Conservation (phyloP, 2,329 filamentous ascomycete species). For the Nemania sp. region DNA sequence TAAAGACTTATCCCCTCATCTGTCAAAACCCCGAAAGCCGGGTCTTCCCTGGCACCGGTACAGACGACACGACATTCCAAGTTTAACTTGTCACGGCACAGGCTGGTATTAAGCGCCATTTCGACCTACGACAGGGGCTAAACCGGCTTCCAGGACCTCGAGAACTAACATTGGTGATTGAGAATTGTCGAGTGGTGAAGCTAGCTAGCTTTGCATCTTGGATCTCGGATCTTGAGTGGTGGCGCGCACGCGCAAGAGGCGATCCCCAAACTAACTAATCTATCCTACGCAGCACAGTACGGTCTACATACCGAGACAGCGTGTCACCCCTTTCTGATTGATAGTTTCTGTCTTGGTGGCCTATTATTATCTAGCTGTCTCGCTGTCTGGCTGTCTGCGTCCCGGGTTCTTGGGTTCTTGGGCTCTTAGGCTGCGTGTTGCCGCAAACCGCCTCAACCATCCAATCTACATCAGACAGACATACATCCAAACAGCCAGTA, state of each 20-base stretch:
- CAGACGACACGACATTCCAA: constrained; percentile 31
- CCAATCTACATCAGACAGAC: too few species aligned
- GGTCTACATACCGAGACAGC: constrained; percentile 16
- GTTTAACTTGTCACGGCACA: constrained; percentile 15
- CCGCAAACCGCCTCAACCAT: background rate
- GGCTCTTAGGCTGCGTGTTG: background rate
- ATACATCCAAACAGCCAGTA: background rate
- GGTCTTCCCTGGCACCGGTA: constrained; percentile 39
- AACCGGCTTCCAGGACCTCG: constrained; percentile 12
- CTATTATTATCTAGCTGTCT: background rate
- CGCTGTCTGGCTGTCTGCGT: background rate
- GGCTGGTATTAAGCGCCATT: constrained; percentile 1
- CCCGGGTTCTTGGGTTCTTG: background rate
- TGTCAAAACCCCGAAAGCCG: constrained; percentile 38
- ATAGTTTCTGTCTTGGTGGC: background rate
- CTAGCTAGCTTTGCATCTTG: constrained; percentile 16
- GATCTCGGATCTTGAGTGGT: too few species aligned
- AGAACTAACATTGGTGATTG: constrained; percentile 7
- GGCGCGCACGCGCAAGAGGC: constrained; percentile 25
- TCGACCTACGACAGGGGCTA: constrained; percentile 17
- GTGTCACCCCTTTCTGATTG: constrained; percentile 9
- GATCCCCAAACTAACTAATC: background rate
- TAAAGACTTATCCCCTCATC: constrained; percentile 40
- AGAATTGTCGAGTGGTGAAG: constrained; percentile 5
- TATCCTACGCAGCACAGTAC: background rate